Evolutionary conservation across 106 monocot genomes (phyloP).

Genomic region (Dioscorea alata): DNA sequence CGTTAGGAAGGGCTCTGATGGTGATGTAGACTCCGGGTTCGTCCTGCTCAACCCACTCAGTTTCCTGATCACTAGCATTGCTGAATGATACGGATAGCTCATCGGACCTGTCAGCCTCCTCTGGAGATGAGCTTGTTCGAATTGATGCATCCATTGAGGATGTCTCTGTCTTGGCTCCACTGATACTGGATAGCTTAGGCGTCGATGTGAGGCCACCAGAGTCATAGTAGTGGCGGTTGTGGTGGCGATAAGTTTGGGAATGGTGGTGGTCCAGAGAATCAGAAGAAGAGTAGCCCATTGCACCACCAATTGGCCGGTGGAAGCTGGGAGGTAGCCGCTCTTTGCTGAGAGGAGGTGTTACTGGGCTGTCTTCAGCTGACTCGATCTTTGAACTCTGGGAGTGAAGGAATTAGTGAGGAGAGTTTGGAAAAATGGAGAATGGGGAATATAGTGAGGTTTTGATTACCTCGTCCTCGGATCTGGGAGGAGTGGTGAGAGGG

Average conservation of each 20-base stretch:
- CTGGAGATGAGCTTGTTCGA: slow-evolving; percentile 60
- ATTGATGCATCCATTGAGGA: slow-evolving; percentile 68
- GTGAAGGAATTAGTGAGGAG: no score
- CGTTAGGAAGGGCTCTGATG: slow-evolving; percentile 65
- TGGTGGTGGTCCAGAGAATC: slow-evolving; percentile 48
- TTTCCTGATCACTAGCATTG: slow-evolving; percentile 88
- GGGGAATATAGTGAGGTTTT: neutral
- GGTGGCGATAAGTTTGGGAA: slow-evolving; percentile 9
- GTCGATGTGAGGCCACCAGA: slow-evolving; percentile 48
- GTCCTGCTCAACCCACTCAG: slow-evolving; percentile 98
- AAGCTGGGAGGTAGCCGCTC: slow-evolving; percentile 44
- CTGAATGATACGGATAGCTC: slow-evolving; percentile 66
- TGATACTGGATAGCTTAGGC: slow-evolving; percentile 86
- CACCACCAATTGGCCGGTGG: slow-evolving; percentile 24
- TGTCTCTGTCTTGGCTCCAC: slow-evolving; percentile 70
- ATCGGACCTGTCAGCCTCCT: slow-evolving; percentile 53
- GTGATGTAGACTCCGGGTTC: slow-evolving; percentile 97
- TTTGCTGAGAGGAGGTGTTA: slow-evolving; percentile 59
- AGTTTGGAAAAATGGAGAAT: no score
- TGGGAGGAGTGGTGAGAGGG: slow-evolving; percentile 57
- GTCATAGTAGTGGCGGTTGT: slow-evolving; percentile 19
- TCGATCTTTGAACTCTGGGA: slow-evolving; percentile 62
- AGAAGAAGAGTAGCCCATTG: slow-evolving; percentile 39
- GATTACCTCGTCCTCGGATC: slow-evolving; percentile 66
- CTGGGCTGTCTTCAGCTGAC: slow-evolving; percentile 60